Percentiles rank a stretch among this genome's conserved stretches.
Evolutionary conservation across 2,329 filamentous ascomycete species (phyloP).

Genomic region (Talaromyces albobiverticillius): DNA sequence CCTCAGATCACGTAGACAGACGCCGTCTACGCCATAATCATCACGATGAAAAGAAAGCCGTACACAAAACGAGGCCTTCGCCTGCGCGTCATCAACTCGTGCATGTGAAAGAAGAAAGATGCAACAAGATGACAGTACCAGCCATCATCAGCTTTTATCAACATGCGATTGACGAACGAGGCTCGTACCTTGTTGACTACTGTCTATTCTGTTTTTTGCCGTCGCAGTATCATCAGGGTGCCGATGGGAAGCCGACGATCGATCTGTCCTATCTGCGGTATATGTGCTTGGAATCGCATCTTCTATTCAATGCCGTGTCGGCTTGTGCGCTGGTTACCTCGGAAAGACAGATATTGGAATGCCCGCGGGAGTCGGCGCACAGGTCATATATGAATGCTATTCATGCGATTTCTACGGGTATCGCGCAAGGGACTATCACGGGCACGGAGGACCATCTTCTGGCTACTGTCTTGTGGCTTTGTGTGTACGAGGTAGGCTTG

Average conservation of each 20-base stretch:
- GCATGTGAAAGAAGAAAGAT: background rate
- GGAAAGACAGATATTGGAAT: background rate
- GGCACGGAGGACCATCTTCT: conserved; percentile 11
- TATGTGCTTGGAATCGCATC: conserved; percentile 10
- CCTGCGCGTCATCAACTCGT: background rate
- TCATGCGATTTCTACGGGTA: conserved; percentile 8
- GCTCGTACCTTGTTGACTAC: conserved; percentile 3
- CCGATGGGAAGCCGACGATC: conserved; percentile 6
- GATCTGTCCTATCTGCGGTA: conserved; percentile 13
- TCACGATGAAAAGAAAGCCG: no score
- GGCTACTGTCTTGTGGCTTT: conserved; percentile 11
- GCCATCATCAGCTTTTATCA: background rate
- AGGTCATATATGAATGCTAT: conserved; percentile 11
- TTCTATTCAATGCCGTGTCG: conserved; percentile 11
- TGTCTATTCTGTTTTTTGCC: conserved; percentile 8
- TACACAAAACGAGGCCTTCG: background rate
- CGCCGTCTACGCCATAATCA: conserved; percentile 4
- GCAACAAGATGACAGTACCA: background rate
- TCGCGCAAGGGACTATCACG: background rate
- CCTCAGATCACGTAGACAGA: conserved; percentile 1
- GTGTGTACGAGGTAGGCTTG: conserved; percentile 8
- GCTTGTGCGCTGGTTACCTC: conserved; percentile 5
- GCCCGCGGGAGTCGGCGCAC: background rate
- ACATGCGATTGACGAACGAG: background rate
- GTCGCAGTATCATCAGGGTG: conserved; percentile 11